Evolutionary conservation across 2,329 filamentous ascomycete species (phyloP), one percentile per base, ranked within the genome.

Genomic region (Exserohilum rostratum): DNA sequence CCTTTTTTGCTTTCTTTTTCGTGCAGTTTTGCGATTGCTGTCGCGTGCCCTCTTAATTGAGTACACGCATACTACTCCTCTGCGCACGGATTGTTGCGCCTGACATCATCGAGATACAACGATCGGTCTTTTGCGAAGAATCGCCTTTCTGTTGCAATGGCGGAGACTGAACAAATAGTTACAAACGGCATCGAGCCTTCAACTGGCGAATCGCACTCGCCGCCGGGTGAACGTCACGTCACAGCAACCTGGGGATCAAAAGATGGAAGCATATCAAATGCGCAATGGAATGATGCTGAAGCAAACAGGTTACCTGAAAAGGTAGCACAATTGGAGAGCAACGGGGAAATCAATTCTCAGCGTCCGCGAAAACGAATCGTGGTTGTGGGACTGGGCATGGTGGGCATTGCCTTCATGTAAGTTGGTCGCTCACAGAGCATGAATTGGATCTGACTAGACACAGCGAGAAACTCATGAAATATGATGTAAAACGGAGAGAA

Each of bases 371-470:
- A 90, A 73, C 87, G 83, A 69, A 78, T 96, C 31, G 91, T 96
- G 2, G 87, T 96, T 33, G 90, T 96, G 34, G 92, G 92, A 9
- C 77, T 96, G 76, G 92, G 92, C 2, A 97, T 97, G 93, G 92
- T 96, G 39, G 91, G 89, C 34, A 89, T 95, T 64, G 87, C 90
- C 37, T 93, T 96, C 73, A 91, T 96, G 90, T 93, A 78, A 82
- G 88, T 81, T 7, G 13, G 10, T 4, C 13, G 11, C 17, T 3
- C 3, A 10, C 7, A 2, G 1, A 25, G 12, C 13, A 12, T 11
- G 27, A 2, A 30, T 34, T 13, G 2, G 2, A 30, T 20, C 33
- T 44, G 18, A 56, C 66, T n/a, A 61, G 13, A 5, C 0, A 12
- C 65, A 96, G 91, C 66, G 92, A 96, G 76, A 96, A 96, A 76